Conservation (phyloP, 1,284 basidiomycete genomes). For the Cryptococcus sp. region DNA sequence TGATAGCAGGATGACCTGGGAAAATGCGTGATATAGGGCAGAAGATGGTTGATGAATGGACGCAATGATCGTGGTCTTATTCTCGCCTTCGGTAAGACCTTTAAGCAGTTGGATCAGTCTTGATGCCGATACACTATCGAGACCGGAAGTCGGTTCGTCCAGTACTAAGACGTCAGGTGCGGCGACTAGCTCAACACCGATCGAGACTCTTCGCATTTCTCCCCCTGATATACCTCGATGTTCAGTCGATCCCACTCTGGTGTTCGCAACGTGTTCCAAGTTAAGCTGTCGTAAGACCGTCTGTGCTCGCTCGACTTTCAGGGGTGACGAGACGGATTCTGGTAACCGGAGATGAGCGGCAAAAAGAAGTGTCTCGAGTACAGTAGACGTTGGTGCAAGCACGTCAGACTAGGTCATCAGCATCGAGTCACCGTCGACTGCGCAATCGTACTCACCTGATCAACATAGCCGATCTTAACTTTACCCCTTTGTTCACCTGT, state of each 20-base stretch:
- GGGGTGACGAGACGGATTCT: conserved; percentile 63
- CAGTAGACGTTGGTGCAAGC: conserved; percentile 71
- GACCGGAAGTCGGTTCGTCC: conserved; percentile 63
- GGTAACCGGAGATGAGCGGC: conserved; percentile 77
- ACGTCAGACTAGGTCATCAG: conserved; percentile 59
- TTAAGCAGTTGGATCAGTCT: conserved; percentile 71
- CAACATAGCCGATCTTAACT: conserved; percentile 66
- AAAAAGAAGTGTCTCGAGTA: conserved; percentile 75
- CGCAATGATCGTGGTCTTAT: conserved; percentile 73
- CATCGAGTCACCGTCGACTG: not conserved
- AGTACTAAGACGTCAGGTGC: conserved; percentile 59
- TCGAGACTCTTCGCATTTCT: conserved; percentile 66
- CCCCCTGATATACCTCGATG: conserved; percentile 64
- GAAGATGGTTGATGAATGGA: conserved; percentile 83
- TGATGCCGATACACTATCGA: conserved; percentile 81
- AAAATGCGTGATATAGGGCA: conserved; percentile 76
- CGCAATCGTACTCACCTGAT: conserved; percentile 52
- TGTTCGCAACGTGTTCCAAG: conserved; percentile 63
- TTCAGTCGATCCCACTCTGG: conserved; percentile 65
- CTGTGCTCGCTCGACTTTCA: conserved; percentile 65
- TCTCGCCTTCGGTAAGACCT: conserved; percentile 64
- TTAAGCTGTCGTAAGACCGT: conserved; percentile 70
- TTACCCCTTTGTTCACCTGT: conserved; percentile 18
- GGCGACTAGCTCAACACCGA: conserved; percentile 62
- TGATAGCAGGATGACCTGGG: conserved; percentile 71